Evolutionary conservation across 352 stramenopile genomes (phyloP), one percentile per base, ranked within the genome.

Genomic region (Phytophthora chlamydospora): DNA sequence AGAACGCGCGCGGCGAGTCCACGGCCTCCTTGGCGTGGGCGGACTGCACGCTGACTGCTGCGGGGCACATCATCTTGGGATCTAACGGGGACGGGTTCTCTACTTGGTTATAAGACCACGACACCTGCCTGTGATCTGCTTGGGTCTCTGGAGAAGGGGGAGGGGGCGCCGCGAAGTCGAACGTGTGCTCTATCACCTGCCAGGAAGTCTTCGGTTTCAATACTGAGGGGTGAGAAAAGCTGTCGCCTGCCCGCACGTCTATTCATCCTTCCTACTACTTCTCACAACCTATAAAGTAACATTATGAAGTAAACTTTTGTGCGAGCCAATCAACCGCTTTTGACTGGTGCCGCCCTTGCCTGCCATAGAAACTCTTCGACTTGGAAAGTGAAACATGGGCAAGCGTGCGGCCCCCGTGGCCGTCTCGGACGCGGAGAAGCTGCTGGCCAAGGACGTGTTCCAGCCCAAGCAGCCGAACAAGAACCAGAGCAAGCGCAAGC

Each of bases 361-460:
- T 34, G 31, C 60, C 43, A 66, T 66, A 54, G 58, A 59, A 66
- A 56, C 49, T 41, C 38, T 56, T 47, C 5, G 34, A 27, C 7
- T 17, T 29, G 27, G 39, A 31, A 32, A 34, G 40, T 6, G 32
- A 43, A 78, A 2, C 31, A 88, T 88, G 78, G 75, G 75, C 58
- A 87, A 87, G 66, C 75, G 73, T 21, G 62, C 68, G 19, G 61
- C 68, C 13, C 27, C 24, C 9, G 48, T 56, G 21, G 39, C 62
- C 6, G 62, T 71, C 29, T 63, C 62, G 19, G 62, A 65, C 36
- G 75, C 83, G 47, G 83, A 91, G 56, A 75, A 76, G 68, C 66
- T 75, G 42, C 68, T 91, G 56, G 75, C 68, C 6, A 66, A 76
- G 35, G 68, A 89, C 27, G 58, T 91, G 35, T 91, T 91, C 52